These are phyloP conservation scores for Backusella tuberculispora DNA, from an alignment of 192 early-diverging fungal species.

Conservation along the genomic window DNA sequence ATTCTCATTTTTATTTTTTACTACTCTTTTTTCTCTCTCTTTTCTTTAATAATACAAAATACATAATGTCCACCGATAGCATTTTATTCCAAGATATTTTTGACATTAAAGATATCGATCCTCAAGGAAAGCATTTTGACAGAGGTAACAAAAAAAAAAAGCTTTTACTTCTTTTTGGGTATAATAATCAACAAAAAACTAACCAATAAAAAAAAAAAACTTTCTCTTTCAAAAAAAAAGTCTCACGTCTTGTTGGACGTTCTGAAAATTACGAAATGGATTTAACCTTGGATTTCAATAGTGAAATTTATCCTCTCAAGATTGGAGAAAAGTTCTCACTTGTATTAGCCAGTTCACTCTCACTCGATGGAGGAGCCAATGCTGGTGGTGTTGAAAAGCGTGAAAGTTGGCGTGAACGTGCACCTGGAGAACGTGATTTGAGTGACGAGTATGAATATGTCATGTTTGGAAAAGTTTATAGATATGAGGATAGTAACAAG, in stretches of 20 bases:
- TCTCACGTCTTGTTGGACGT: conserved; percentile 84
- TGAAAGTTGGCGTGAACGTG: conserved; percentile 73
- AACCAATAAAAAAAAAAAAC: neutral
- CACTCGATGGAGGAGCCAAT: conserved; percentile 55
- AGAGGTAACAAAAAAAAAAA: conserved; percentile 61
- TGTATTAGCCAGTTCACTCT: conserved; percentile 79
- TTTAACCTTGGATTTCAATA: conserved; percentile 92
- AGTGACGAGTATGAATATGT: conserved; percentile 99
- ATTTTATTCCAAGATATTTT: conserved; percentile 89
- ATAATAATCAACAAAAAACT: neutral
- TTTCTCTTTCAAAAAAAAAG: conserved; percentile 42
- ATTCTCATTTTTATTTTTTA: neutral
- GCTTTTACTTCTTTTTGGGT: neutral
- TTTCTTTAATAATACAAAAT: neutral
- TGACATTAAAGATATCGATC: conserved; percentile 87
- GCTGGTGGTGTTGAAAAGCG: conserved; percentile 54
- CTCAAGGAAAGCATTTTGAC: conserved; percentile 93
- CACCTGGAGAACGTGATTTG: conserved; percentile 69
- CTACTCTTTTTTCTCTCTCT: neutral
- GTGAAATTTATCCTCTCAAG: conserved; percentile 89
- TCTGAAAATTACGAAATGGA: conserved; percentile 89
- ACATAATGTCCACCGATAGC: conserved; percentile 61
- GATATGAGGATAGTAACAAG: conserved; percentile 84
- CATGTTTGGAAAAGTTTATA: conserved; percentile 97
- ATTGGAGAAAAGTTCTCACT: conserved; percentile 87